Base-by-base conservation (phyloP, 2,329 filamentous ascomycete genomes). In the Cercospora sesami region DNA sequence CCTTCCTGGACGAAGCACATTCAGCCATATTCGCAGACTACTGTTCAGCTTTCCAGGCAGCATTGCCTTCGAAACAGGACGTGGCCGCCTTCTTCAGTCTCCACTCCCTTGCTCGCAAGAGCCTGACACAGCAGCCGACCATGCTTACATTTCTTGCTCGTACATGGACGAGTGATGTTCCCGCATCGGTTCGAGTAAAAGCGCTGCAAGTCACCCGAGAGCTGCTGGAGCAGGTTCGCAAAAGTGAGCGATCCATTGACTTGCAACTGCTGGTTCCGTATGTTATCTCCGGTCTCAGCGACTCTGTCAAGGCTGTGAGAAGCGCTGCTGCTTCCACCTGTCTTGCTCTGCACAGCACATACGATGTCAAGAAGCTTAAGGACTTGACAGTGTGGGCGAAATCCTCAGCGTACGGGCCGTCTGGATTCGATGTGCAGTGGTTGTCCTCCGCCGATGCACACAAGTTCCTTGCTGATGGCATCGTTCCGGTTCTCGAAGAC, bases 191-290 rank as follows among this genome's bases (percentile, higher is more conserved):
- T 16, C 69, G 67, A 18, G 59, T 67, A 10, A 71, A 68, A 48
- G 69, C 72, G 18, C 55, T 73, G 12, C 68, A 69, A 55, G 63
- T 70, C 36, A 60, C 68, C 1, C 65, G 60, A 8, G 66, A 69
- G 45, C 31, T 69, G 12, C 33, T 73, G 5, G 68, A 68, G 23
- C 64, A 68, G 16, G 30, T 67, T 30, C 48, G 39, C 18, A 60
- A 68, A 28, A 59, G 66, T 16, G 58, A 58, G 7, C 45, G 33
- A 4, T 14, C 33, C 2, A 21, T 66, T 2, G 76, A 97, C 76
- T 84, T 94, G 60, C 94, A 98, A 77, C 86, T 88, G 10, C 78
- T 97, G 18, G 77, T 97, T n/a, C 94, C 94, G 2, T 97, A 96
- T 79, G 83, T 90, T 33, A 81, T 97, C 57, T 83, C 86, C 42